These are phyloP conservation scores for Tulasnella sp. DNA, from an alignment of 768 basidiomycete species.

Conservation along the genomic window DNA sequence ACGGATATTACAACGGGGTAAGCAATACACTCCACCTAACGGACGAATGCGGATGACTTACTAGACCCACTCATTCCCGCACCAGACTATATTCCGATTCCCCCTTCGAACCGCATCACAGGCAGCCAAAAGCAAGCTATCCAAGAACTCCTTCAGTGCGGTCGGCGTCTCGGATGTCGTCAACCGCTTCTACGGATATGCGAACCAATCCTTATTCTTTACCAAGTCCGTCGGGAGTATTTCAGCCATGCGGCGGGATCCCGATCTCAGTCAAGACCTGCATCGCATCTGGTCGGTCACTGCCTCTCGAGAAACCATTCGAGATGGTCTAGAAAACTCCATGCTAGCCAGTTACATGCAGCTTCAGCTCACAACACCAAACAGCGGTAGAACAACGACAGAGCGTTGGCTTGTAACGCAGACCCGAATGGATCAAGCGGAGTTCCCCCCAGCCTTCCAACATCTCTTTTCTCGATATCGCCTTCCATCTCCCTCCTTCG, in stretches of 20 bases:
- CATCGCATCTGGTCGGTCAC: not conserved
- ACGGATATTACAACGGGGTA: constrained; percentile 37
- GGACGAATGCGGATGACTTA: not conserved
- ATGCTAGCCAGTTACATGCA: not conserved
- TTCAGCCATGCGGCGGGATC: not conserved
- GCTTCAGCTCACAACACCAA: not conserved
- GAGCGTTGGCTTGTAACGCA: not conserved
- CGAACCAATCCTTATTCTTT: constrained; percentile 20
- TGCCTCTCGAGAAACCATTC: not conserved
- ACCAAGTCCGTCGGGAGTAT: not conserved
- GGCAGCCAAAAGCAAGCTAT: constrained; percentile 24
- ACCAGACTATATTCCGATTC: constrained; percentile 42
- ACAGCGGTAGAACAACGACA: not conserved
- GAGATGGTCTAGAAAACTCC: not conserved
- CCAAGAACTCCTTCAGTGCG: not conserved
- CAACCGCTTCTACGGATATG: constrained; percentile 29
- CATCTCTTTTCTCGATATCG: not conserved
- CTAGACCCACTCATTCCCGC: constrained; percentile 4
- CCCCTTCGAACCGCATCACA: constrained; percentile 36
- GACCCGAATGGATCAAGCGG: not conserved
- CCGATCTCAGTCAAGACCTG: not conserved
- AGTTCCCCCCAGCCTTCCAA: not conserved
- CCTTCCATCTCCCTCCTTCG: not conserved
- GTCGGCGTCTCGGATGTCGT: not conserved
- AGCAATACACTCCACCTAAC: constrained; percentile 19